Evolutionary conservation across 2,329 filamentous ascomycete species (phyloP).

Genomic region (Arthroderma sp.): DNA sequence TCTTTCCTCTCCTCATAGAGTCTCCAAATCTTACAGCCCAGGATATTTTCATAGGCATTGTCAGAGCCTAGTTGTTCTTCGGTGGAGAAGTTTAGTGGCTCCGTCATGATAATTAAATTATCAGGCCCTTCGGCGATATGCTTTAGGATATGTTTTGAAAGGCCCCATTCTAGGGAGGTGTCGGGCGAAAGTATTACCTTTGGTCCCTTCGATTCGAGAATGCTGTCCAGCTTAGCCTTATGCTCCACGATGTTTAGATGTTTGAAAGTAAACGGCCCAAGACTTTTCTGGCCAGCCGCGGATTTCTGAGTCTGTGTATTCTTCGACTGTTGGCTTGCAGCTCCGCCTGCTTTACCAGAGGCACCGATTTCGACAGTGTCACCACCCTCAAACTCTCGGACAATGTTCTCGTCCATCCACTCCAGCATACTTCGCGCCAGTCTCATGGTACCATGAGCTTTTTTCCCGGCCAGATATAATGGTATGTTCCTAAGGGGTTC

Average conservation of each 20-base stretch:
- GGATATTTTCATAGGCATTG: slow-evolving; percentile 37
- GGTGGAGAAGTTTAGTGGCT: slow-evolving; percentile 39
- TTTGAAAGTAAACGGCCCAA: slow-evolving; percentile 79
- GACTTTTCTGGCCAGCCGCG: slow-evolving; percentile 28
- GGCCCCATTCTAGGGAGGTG: slow-evolving; percentile 84
- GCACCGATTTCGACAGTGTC: slow-evolving; percentile 29
- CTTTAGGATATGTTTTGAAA: slow-evolving; percentile 68
- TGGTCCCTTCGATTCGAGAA: slow-evolving; percentile 45
- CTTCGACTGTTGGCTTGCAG: slow-evolving; percentile 32
- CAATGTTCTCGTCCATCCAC: slow-evolving; percentile 97
- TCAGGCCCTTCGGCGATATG: slow-evolving; percentile 61
- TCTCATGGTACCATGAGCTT: slow-evolving; percentile 75
- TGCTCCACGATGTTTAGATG: slow-evolving; percentile 74
- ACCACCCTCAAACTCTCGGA: slow-evolving; percentile 72
- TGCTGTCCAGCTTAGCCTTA: slow-evolving; percentile 63
- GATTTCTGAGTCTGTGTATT: slow-evolving; percentile 28
- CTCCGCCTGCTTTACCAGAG: slow-evolving; percentile 28
- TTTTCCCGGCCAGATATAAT: slow-evolving; percentile 75
- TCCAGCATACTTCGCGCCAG: slow-evolving; percentile 93
- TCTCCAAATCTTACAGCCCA: slow-evolving; percentile 67
- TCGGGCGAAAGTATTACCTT: slow-evolving; percentile 84
- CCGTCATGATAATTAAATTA: slow-evolving; percentile 80
- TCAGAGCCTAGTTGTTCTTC: slow-evolving; percentile 18
- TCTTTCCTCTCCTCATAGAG: slow-evolving; percentile 61
- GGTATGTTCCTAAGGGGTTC: slow-evolving; percentile 41